Evolutionary conservation across 2,329 filamentous ascomycete species (phyloP), one percentile per base, ranked within the genome.

Genomic region (Amauroascus verrucosus): DNA sequence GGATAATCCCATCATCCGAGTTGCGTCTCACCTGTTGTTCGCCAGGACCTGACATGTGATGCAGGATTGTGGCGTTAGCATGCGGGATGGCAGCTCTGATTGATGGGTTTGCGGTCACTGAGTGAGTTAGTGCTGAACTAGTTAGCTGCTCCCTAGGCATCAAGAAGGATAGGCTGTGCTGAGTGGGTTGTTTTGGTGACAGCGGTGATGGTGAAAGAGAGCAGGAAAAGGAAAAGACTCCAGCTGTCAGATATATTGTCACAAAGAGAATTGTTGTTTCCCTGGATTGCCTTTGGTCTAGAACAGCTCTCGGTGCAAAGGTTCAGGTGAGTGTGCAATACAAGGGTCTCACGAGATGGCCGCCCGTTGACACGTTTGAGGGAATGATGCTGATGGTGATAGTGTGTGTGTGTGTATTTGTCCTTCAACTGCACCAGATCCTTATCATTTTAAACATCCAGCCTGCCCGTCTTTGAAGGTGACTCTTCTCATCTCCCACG

Each of bases 391-490:
- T 5, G 26, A 30, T 4, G 9, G 26, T 5, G 26, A 30, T 18
- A 47, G 20, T 24, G 41, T 6, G 33, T 37, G 33, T 37, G 35
- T 38, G 35, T n/a, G 16, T 22, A 24, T 13, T 49, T 37, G 33
- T 49, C 33, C n/a, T 5, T 20, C 18, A 6, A n/a, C 38, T 41
- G 16, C 18, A 24, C 38, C 11, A 35, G 16, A 44, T 51, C 48
- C 38, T 51, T 51, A 38, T 24, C 16, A 38, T 51, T 51, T 51
- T 44, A 51, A 51, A 51, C 26, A 30, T 44, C 38, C 48, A 51
- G 48, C 37, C 48, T 44, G 37, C 48, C 38, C 48, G 24, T 38
- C 35, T 30, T 24, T 8, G 35, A 43, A 8, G 26, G 30, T 24
- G 48, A 44, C 37, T 51, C 33, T 32, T 40, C 22, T 22, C 38